A percentile compares a stretch with the other conserved stretches of the same genome.
These are phyloP conservation scores for Effrenium voratum DNA, from an alignment of 73 alveolate genomes.

Conservation along the genomic window DNA sequence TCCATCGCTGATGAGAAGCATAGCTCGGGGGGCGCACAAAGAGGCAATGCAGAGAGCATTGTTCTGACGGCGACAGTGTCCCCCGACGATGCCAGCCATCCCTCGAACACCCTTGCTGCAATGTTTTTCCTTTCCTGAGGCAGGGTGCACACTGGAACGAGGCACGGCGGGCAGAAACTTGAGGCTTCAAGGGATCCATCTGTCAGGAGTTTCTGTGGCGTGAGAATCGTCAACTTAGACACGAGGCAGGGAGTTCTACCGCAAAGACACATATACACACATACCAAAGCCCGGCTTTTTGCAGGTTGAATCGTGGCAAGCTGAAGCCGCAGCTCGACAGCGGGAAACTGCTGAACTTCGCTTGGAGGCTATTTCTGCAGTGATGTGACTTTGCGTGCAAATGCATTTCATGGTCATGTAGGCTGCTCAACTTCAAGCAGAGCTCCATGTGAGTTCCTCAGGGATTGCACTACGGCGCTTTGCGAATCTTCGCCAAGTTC, in stretches of 20 bases:
- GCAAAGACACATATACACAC: background rate
- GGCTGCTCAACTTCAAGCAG: constrained; percentile 92
- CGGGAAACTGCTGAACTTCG: constrained; percentile 66
- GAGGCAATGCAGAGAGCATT: too few relatives aligned
- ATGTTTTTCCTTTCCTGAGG: too few relatives aligned
- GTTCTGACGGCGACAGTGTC: too few relatives aligned
- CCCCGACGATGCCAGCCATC: too few relatives aligned
- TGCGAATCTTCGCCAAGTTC: background rate
- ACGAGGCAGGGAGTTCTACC: constrained; percentile 17
- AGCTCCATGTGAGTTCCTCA: constrained; percentile 47
- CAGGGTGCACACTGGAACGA: too few relatives aligned
- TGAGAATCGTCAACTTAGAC: constrained; percentile 70
- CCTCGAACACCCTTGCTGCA: too few relatives aligned
- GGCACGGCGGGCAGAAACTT: too few relatives aligned
- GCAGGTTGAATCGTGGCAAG: constrained; percentile 84
- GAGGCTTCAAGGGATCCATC: background rate
- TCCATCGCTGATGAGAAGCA: too few relatives aligned
- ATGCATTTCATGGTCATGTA: background rate
- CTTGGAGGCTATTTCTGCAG: constrained; percentile 16
- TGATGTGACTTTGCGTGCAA: background rate
- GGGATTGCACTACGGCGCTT: background rate
- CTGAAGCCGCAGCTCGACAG: constrained; percentile 91
- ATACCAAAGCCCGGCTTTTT: too few relatives aligned
- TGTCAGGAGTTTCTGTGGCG: constrained; percentile 66
- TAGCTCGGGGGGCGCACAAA: background rate